Conservation (phyloP, 2,329 filamentous ascomycete genomes). For the Rugonectria rugulosa region DNA sequence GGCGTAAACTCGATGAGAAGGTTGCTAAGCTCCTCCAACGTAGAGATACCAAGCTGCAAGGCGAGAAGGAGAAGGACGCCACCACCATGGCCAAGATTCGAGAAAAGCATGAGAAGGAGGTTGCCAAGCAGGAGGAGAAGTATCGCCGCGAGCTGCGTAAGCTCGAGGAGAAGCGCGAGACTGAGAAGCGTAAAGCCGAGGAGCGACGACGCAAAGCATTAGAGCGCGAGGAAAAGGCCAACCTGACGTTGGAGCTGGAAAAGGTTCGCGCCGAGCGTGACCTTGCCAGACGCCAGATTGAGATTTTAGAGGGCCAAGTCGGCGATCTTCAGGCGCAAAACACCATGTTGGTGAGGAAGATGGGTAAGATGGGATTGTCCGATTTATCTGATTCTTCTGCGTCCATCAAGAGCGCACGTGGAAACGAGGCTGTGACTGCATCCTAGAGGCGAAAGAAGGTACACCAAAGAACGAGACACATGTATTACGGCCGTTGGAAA, state of each 20-base stretch:
- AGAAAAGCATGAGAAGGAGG: constrained; percentile 69
- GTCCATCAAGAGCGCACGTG: constrained; percentile 31
- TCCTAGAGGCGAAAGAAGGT: not conserved
- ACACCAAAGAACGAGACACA: constrained; percentile 5
- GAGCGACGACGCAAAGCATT: constrained; percentile 57
- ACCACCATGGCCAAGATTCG: constrained; percentile 62
- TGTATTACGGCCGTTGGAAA: constrained; percentile 17
- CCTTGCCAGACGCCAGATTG: constrained; percentile 59
- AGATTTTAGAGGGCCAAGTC: constrained; percentile 62
- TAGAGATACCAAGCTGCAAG: constrained; percentile 52
- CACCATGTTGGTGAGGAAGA: constrained; percentile 61
- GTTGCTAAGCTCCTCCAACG: constrained; percentile 63
- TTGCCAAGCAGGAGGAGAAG: constrained; percentile 72
- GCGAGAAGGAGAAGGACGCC: constrained; percentile 59
- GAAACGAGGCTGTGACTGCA: constrained; percentile 11
- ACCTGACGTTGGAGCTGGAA: constrained; percentile 61
- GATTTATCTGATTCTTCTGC: constrained; percentile 49
- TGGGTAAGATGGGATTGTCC: constrained; percentile 57
- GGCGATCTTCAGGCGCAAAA: constrained; percentile 68
- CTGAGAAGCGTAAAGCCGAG: constrained; percentile 68
- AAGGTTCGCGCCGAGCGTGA: constrained; percentile 59
- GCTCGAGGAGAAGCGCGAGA: constrained; percentile 68
- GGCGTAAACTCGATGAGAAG: constrained; percentile 69
- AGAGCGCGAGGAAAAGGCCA: constrained; percentile 62
- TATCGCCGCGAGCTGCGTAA: constrained; percentile 70